Base-by-base conservation (phyloP, 2,329 filamentous ascomycete species). In the Aspergillus spinulosporus region DNA sequence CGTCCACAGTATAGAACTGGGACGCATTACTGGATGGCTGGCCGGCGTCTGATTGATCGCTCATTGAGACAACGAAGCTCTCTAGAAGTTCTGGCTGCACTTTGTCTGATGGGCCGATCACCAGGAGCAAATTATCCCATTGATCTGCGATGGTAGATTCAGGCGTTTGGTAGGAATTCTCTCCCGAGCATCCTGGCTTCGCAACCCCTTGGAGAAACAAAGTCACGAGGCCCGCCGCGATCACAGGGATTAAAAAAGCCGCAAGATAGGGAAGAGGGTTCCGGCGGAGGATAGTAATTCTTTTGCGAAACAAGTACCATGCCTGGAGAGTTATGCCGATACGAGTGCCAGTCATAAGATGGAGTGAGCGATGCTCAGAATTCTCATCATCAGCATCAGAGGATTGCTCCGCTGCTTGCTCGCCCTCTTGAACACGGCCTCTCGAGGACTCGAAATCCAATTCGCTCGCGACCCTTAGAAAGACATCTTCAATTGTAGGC, bases 401-500 rank as follows among this genome's bases (percentile, higher is more conserved):
- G 43, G 11, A 21, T 3, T 29, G 4, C 3, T 11, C 21, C 9
- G 14, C 12, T 11, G 14, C 15, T 15, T 8, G 26, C 15, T 49
- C 55, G 36, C 51, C 52, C 7, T 63, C 55, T n/a, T 28, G 51
- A 21, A 62, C 56, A 31, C 52, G 14, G 58, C 26, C 57, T 14
- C 43, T 44, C 14, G 53, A 5, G 6, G 40, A 63, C 5, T 62
- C 55, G 2, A 51, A 15, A 31, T 80, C 82, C 57, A 91, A 82
- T 70, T 96, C 92, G 66, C 93, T 89, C 0, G 92, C 90, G 39
- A 96, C 80, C 62, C 90, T 87, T 26, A 97, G 76, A 72, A 97
- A 97, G 0, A 96, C 92, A 63, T 96, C 92, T 70, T 97, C 93
- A 40, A 97, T 92, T 0, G 90, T 95, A 0, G 92, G 93, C 0